phyloP scores from a whole-genome alignment of 306 rosid species.

The Cucumis cinereus region DNA sequence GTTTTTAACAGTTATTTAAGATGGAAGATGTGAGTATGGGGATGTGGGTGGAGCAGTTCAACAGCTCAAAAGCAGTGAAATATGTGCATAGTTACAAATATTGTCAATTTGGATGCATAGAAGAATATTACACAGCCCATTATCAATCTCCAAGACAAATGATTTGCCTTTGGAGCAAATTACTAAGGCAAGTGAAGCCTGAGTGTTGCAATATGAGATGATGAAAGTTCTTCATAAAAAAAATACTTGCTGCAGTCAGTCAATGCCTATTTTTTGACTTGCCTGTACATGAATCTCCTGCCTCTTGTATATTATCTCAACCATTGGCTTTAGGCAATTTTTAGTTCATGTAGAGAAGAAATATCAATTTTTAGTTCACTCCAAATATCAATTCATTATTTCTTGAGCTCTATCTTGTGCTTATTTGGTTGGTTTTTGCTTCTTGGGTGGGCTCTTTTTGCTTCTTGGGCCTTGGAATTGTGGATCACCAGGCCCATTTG shows the following conservation, averaged over 20 bases:
- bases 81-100: constrained; percentile 45
- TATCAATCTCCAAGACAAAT: constrained; percentile 74
- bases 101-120: constrained; percentile 63
- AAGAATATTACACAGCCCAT: constrained; percentile 54
- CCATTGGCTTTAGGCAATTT: neutral
- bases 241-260: no score
- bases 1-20: constrained; percentile 43
- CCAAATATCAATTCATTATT: neutral
- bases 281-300: neutral
- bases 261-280: neutral
- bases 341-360: neutral
- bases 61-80: constrained; percentile 31
- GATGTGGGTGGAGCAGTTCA: constrained; percentile 66
- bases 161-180: constrained; percentile 52
- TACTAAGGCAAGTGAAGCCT: constrained; percentile 28
- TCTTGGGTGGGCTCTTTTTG: no score
- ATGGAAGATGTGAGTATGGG: constrained; percentile 88
- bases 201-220: constrained; percentile 67
- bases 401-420: neutral
- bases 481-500: no score
- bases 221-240: neutral
- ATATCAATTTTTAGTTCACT: no score
- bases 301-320: neutral
- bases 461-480: no score
- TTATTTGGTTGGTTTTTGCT: no score